phyloP scores from a whole-genome alignment of 257 asterid species.

The Fraxinus pennsylvanica region DNA sequence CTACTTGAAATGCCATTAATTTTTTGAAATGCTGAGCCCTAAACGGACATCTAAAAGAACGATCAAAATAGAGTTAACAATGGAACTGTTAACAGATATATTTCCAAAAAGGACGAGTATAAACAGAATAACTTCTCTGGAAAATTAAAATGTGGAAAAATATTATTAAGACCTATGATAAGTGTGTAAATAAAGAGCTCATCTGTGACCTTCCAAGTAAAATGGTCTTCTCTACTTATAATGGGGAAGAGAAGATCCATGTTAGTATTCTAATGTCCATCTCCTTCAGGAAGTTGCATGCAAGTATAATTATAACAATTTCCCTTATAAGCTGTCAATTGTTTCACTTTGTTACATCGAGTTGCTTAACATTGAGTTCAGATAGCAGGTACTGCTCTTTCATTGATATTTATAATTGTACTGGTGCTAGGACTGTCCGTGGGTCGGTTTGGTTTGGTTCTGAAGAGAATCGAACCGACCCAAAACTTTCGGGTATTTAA shows the following conservation, averaged over 20 bases:
- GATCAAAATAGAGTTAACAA: neutral
- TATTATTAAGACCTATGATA: neutral
- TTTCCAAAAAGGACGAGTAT: neutral
- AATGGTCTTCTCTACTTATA: neutral
- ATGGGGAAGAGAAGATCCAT: neutral
- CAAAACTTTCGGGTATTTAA: no score
- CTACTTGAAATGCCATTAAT: neutral
- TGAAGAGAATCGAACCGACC: no score
- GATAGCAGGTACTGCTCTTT: neutral
- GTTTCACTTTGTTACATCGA: neutral
- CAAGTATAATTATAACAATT: neutral
- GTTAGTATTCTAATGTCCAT: neutral
- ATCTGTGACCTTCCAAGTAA: neutral
- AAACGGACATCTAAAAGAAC: neutral
- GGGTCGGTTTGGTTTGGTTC: no score
- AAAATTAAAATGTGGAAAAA: neutral
- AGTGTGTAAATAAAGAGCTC: neutral
- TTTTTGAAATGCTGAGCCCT: neutral
- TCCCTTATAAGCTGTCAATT: neutral
- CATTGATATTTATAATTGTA: neutral
- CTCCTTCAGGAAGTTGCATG: neutral
- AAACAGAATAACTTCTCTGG: neutral
- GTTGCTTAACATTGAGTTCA: neutral
- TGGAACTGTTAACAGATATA: neutral
- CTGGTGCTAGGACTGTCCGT: neutral